phyloP scores from a whole-genome alignment of 306 rosid species.

The Lathyrus oleraceus region DNA sequence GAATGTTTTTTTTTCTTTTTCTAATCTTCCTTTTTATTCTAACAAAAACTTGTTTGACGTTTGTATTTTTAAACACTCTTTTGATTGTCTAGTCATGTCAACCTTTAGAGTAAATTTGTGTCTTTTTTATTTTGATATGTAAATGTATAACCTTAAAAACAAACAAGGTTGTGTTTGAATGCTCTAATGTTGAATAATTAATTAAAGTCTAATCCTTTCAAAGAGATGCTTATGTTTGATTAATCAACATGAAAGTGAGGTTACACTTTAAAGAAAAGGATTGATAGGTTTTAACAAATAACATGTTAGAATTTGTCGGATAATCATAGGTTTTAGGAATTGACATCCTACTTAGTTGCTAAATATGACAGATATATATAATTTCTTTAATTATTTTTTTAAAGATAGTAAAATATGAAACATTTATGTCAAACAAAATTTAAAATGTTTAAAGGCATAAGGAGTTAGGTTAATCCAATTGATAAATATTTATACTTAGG shows the following conservation, averaged over 20 bases:
- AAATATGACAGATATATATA: background rate
- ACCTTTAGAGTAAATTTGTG: background rate
- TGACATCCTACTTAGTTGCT: conserved; percentile 26
- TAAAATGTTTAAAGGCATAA: too few relatives aligned
- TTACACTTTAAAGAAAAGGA: conserved; percentile 42
- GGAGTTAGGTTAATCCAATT: too few relatives aligned
- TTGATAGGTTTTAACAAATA: conserved; percentile 39
- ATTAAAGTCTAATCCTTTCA: conserved; percentile 25
- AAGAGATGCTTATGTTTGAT: conserved; percentile 29
- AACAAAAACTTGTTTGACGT: background rate
- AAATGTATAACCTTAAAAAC: background rate
- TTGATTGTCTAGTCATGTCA: background rate
- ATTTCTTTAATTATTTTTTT: too few relatives aligned
- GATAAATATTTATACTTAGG: too few relatives aligned
- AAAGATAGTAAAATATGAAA: too few relatives aligned
- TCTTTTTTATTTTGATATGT: conserved; percentile 3
- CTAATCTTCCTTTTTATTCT: conserved; percentile 1
- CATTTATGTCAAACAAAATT: too few relatives aligned
- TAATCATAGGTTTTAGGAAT: conserved; percentile 39
- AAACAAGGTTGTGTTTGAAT: background rate
- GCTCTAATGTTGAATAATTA: conserved; percentile 16
- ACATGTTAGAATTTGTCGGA: conserved; percentile 11
- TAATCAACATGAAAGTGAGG: conserved; percentile 21
- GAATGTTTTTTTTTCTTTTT: background rate
- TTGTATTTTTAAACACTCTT: conserved; percentile 1